Base-by-base conservation (phyloP, 441 rosid species). In the Melastoma candidum region DNA sequence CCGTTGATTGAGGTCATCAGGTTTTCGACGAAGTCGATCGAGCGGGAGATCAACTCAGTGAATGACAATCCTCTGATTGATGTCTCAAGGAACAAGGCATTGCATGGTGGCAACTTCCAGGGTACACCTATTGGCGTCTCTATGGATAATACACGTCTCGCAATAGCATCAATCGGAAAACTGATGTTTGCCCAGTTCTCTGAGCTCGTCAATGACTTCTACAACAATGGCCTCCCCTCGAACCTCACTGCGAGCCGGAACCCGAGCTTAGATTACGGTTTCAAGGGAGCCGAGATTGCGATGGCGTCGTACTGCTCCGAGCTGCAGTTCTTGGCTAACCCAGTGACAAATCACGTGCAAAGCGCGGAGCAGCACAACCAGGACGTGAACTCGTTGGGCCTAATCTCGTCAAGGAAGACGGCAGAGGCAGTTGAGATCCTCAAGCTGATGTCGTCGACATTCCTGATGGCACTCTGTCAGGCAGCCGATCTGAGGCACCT, bases 81-180 rank as follows among this genome's bases (percentile, higher is more conserved):
- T 56, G 90, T 80, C 24, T 76, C 82, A 0, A 77, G 93, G 54
- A 77, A 70, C 81, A 84, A 75, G 59, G 96, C 96, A 26, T 59
- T 87, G 0, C 96, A 87, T 47, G 90, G 93, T 0, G 96, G 93
- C 3, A 87, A 87, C 70, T 87, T 87, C 77, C 96, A 87, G 60
- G 96, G 96, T 2, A 87, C 96, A 11, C 96, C 93, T 4, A 82
- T 87, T 5, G 96, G 96, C 3, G 96, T 87, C 50, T 82, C 96
- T 0, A 83, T 83, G 86, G 90, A 83, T 52, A 80, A 77, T 60
- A 56, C 75, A 0, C 75, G 90, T 24, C 58, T 83, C 51, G 86
- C 90, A 1, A 71, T 83, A 4, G 86, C 82, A 0, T 59, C 83
- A 0, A 77, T 83, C 0, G 90, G 86, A 26, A 87, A 87, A 50